Evolutionary conservation across 805 yeast genomes (phyloP).

Genomic region (Schwanniomyces vanrijiae): DNA sequence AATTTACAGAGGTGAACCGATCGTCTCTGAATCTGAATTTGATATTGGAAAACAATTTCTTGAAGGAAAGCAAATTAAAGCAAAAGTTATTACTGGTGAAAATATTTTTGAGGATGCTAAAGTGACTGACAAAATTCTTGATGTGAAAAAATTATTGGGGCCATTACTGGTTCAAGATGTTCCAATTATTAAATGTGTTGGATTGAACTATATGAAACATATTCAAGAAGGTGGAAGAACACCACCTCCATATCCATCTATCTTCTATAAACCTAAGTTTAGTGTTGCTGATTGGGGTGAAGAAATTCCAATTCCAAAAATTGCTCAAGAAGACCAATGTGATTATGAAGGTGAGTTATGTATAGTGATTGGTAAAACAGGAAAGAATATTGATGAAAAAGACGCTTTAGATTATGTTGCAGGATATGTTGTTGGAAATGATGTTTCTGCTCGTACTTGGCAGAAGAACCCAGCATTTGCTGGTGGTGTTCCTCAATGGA

Average conservation of each 20-base stretch:
- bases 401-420: constrained; percentile 48
- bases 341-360: constrained; percentile 60
- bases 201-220: constrained; percentile 50
- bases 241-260: constrained; percentile 48
- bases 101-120: constrained; percentile 37
- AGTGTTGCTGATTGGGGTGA: constrained; percentile 44
- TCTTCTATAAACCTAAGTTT: constrained; percentile 51
- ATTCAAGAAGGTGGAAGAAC: constrained; percentile 39
- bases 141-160: constrained; percentile 9
- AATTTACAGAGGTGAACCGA: constrained; percentile 49
- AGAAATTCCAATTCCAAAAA: constrained; percentile 41
- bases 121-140: constrained; percentile 28
- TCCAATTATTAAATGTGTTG: constrained; percentile 44
- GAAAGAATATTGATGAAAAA: constrained; percentile 39
- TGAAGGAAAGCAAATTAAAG: constrained; percentile 37
- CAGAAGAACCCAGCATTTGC: constrained; percentile 41
- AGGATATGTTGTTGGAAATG: constrained; percentile 57
- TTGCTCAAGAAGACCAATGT: constrained; percentile 36
- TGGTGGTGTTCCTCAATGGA: constrained; percentile 36
- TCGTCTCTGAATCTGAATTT: constrained; percentile 26
- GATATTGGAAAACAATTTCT: constrained; percentile 23
- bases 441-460: constrained; percentile 59
- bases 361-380: constrained; percentile 52
- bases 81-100: constrained; percentile 47
- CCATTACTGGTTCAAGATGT: constrained; percentile 12